Percentiles rank a stretch among this genome's conserved stretches.
Conservation (phyloP, 2,329 filamentous ascomycete species). For the Polytolypa hystricis region DNA sequence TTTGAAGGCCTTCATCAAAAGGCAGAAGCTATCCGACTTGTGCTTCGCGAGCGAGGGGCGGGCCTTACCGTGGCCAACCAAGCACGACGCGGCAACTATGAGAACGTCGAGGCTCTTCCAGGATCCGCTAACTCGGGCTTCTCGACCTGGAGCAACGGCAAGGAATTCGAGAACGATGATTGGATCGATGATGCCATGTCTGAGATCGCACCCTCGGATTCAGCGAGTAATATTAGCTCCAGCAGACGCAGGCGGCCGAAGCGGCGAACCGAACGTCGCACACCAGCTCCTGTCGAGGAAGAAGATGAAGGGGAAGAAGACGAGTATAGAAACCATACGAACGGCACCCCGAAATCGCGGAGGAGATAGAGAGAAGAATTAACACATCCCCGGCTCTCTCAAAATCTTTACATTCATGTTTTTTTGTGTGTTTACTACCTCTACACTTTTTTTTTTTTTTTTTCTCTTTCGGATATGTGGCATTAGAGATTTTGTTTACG, state of each 20-base stretch:
- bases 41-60: slow-evolving; percentile 69
- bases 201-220: slow-evolving; percentile 37
- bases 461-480: too few species aligned
- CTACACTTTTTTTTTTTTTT: neutral
- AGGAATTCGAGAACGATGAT: slow-evolving; percentile 33
- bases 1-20: slow-evolving; percentile 84
- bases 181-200: slow-evolving; percentile 35
- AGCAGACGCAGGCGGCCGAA: slow-evolving; percentile 33
- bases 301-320: slow-evolving; percentile 34
- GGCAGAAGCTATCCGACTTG: slow-evolving; percentile 68
- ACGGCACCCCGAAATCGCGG: too few species aligned
- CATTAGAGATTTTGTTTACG: too few species aligned
- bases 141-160: slow-evolving; percentile 7
- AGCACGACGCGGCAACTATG: slow-evolving; percentile 26
- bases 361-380: too few species aligned
- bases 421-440: neutral
- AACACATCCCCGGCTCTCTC: too few species aligned
- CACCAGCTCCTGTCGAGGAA: slow-evolving; percentile 37
- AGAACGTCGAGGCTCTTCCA: slow-evolving; percentile 6
- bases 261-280: slow-evolving; percentile 37
- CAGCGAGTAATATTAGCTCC: slow-evolving; percentile 40
- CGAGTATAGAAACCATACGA: too few species aligned
- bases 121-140: neutral
- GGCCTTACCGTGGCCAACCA: slow-evolving; percentile 50
- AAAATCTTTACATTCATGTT: too few species aligned